Evolutionary conservation across 2,329 filamentous ascomycete genomes (phyloP).

Genomic region (Sporothrix brasiliensis): DNA sequence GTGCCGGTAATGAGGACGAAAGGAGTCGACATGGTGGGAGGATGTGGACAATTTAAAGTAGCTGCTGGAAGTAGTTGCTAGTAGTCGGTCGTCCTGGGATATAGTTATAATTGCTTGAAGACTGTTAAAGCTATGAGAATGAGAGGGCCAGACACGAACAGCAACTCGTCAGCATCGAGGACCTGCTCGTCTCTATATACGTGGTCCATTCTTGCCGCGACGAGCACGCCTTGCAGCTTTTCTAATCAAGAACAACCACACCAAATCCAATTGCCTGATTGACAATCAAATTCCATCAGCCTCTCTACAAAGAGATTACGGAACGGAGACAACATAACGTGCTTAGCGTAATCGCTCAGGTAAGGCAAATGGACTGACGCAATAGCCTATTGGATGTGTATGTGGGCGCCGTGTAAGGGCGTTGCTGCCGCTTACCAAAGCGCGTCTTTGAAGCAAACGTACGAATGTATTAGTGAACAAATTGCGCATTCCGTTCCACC

Average conservation of each 20-base stretch:
- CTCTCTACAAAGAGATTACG: too few relatives aligned
- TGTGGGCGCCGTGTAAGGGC: too few relatives aligned
- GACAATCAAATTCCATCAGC: background rate
- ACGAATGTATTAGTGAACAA: constrained; percentile 15
- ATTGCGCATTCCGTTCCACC: background rate
- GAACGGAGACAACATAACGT: too few relatives aligned
- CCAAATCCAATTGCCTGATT: too few relatives aligned
- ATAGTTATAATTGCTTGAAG: background rate
- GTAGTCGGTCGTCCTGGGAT: background rate
- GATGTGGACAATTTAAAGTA: too few relatives aligned
- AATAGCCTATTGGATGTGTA: too few relatives aligned
- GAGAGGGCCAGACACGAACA: background rate
- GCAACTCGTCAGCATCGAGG: background rate
- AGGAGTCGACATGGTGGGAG: background rate
- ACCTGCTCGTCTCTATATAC: background rate
- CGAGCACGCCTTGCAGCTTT: background rate
- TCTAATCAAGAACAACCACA: background rate
- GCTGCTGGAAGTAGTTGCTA: background rate
- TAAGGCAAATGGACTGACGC: background rate
- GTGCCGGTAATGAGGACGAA: constrained; percentile 37
- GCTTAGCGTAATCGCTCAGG: too few relatives aligned
- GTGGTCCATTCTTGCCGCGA: background rate
- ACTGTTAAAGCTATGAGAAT: background rate
- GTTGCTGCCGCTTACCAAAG: background rate
- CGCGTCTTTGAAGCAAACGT: background rate